Evolutionary conservation across 2,329 filamentous ascomycete genomes (phyloP), one percentile per base, ranked within the genome.

Genomic region (Exophiala xenobiotica): DNA sequence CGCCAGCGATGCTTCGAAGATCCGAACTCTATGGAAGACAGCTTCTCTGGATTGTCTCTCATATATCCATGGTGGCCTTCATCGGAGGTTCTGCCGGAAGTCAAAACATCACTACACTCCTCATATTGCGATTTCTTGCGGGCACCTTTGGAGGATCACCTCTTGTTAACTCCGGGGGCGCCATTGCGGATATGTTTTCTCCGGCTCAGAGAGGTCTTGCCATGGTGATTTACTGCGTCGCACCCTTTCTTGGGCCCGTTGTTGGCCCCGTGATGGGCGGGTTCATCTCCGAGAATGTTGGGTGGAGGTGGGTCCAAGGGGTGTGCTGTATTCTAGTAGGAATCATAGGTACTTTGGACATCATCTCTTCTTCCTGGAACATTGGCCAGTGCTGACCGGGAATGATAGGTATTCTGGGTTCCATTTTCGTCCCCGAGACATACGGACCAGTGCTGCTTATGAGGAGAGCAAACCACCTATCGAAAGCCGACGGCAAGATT

Each of bases 161-260:
- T 0, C 76, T 89, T 0, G 87, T 82, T 0, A 86, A 85, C 59
- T 85, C 82, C 0, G 83, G 83, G 2, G 85, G 84, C 23, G 83
- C 87, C 0, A 61, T 88, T 4, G 80, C 79, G 26, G 86, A 88
- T 67, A 70, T 88, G 22, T 88, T 76, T 69, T 68, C 74, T 0
- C 74, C 83, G 0, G 75, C 78, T 2, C 67, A 81, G 58, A 74
- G 85, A 47, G 85, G 83, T 7, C 78, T 80, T 5, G 85, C 85
- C 2, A 81, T 87, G 67, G 82, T 31, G 27, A 31, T 31, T 4
- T 31, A 31, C 27, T 31, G 27, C 8, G 27, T 31, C 27, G 27
- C 27, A 31, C 71, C 70, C 0, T 69, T 75, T 55, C 67, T 74
- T 59, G 72, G 70, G 3, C 63, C 65, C 1, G 58, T 65, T 2